Evolutionary conservation across 805 yeast genomes (phyloP).

Genomic region (Metschnikowia bowlesiae): DNA sequence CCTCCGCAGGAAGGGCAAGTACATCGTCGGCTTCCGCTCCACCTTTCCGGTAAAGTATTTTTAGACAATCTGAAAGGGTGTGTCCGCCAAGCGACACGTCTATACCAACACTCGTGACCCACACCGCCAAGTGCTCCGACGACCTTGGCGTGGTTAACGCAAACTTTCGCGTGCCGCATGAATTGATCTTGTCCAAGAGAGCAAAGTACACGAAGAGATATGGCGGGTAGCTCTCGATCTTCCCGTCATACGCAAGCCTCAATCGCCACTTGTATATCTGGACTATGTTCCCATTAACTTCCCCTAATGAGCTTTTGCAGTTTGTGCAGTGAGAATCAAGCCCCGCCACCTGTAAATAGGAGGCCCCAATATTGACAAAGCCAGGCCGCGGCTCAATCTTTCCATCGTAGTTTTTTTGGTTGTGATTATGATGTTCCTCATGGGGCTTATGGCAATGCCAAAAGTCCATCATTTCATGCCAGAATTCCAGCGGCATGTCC

Average conservation of each 20-base stretch:
- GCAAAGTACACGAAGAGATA: slow-evolving; percentile 19
- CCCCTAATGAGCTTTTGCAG: slow-evolving; percentile 43
- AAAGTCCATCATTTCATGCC: slow-evolving; percentile 94
- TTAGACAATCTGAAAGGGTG: slow-evolving; percentile 22
- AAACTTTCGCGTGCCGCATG: slow-evolving; percentile 35
- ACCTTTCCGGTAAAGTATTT: slow-evolving; percentile 23
- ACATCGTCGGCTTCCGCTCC: slow-evolving; percentile 8
- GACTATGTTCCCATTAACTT: slow-evolving; percentile 18
- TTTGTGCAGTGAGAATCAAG: slow-evolving; percentile 26
- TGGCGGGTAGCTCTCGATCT: slow-evolving; percentile 18
- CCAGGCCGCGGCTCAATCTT: slow-evolving; percentile 40
- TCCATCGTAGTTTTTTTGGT: slow-evolving; percentile 26
- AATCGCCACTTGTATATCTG: slow-evolving; percentile 57
- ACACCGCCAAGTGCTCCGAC: slow-evolving; percentile 19
- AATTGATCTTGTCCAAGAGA: slow-evolving; percentile 35
- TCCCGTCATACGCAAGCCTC: slow-evolving; percentile 19
- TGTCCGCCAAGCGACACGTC: slow-evolving; percentile 21
- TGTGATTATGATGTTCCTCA: slow-evolving; percentile 17
- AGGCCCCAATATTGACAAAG: slow-evolving; percentile 51
- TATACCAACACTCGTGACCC: slow-evolving; percentile 37
- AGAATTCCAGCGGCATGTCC: slow-evolving; percentile 85
- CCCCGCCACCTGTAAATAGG: slow-evolving; percentile 45
- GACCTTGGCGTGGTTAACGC: slow-evolving; percentile 13
- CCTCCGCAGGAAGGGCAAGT: slow-evolving; percentile 9
- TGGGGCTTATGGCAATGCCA: slow-evolving; percentile 95